Percentiles rank a stretch among this genome's conserved stretches.
These are phyloP conservation scores for Stevia rebaudiana DNA, from an alignment of 140 eudicot species.

Conservation along the genomic window DNA sequence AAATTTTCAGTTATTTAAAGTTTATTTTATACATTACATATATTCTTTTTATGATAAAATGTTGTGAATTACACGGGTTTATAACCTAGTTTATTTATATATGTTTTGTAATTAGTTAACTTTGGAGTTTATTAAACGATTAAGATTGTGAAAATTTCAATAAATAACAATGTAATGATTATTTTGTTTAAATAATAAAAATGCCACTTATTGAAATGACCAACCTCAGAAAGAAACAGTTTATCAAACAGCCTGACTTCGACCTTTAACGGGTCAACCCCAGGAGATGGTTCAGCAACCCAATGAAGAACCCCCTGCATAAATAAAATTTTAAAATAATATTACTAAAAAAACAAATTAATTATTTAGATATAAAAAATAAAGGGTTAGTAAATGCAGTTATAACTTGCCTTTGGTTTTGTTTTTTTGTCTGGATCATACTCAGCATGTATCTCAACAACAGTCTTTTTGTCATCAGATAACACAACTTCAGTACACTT, in stretches of 20 bases:
- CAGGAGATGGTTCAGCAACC: conserved; percentile 87
- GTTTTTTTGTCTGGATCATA: conserved; percentile 76
- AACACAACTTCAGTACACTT: conserved; percentile 78
- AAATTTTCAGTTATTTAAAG: too few species aligned
- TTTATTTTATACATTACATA: too few species aligned
- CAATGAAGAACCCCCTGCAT: conserved; percentile 94
- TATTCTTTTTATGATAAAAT: too few species aligned
- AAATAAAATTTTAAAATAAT: neutral
- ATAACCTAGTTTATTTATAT: too few species aligned
- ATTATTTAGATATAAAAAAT: neutral
- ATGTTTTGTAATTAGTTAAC: neutral
- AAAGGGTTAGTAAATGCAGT: neutral
- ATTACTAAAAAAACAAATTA: neutral
- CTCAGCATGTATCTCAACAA: conserved; percentile 75
- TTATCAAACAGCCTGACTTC: conserved; percentile 89
- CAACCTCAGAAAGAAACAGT: conserved; percentile 77
- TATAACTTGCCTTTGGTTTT: conserved; percentile 69
- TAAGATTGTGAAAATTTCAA: too few species aligned
- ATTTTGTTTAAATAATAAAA: neutral
- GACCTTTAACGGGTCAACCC: conserved; percentile 74
- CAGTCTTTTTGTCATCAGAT: conserved; percentile 70
- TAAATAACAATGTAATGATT: too few species aligned
- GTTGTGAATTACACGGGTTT: too few species aligned
- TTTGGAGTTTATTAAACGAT: too few species aligned
- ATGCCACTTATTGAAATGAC: conserved; percentile 1